These are phyloP conservation scores for Tetracladium setigerum DNA, from an alignment of 495 filamentous ascomycete species.

Conservation along the genomic window DNA sequence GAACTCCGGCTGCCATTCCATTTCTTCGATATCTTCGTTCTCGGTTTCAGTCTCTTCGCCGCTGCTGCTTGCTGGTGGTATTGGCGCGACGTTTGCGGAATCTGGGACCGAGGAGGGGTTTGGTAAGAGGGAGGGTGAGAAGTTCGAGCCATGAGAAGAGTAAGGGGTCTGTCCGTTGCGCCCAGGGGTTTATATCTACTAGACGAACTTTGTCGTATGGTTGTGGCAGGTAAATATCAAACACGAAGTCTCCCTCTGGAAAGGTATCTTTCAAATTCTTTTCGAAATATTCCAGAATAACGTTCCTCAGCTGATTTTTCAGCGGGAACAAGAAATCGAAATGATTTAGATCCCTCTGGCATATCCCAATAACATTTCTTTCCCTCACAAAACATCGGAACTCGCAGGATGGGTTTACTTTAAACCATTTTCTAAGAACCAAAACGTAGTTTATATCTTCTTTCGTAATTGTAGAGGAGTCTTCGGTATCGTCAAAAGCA, in stretches of 20 bases:
- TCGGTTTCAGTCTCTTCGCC: slow-evolving; percentile 29
- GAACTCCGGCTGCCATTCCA: slow-evolving; percentile 64
- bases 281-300: slow-evolving; percentile 68
- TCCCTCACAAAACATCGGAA: slow-evolving; percentile 91
- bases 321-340: slow-evolving; percentile 73
- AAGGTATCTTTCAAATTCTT: slow-evolving; percentile 64
- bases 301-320: slow-evolving; percentile 48
- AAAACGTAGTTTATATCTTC: slow-evolving; percentile 53
- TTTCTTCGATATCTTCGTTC: slow-evolving; percentile 42
- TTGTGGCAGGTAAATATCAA: slow-evolving; percentile 86
- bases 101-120: slow-evolving; percentile 32
- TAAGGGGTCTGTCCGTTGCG: slow-evolving; percentile 76
- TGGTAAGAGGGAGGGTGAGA: slow-evolving; percentile 56
- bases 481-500: slow-evolving; percentile 73
- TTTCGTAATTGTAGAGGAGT: slow-evolving; percentile 12
- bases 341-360: slow-evolving; percentile 84
- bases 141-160: slow-evolving; percentile 91
- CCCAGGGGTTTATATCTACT: slow-evolving; percentile 95
- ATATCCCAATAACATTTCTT: slow-evolving; percentile 69
- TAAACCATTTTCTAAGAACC: slow-evolving; percentile 78
- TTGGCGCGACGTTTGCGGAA: slow-evolving; percentile 6
- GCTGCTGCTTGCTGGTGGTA: slow-evolving; percentile 17
- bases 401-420: slow-evolving; percentile 82
- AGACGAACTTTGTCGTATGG: slow-evolving; percentile 72
- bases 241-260: slow-evolving; percentile 74